Conservation (phyloP, 306 rosid genomes). For the Cucumis cinereus region DNA sequence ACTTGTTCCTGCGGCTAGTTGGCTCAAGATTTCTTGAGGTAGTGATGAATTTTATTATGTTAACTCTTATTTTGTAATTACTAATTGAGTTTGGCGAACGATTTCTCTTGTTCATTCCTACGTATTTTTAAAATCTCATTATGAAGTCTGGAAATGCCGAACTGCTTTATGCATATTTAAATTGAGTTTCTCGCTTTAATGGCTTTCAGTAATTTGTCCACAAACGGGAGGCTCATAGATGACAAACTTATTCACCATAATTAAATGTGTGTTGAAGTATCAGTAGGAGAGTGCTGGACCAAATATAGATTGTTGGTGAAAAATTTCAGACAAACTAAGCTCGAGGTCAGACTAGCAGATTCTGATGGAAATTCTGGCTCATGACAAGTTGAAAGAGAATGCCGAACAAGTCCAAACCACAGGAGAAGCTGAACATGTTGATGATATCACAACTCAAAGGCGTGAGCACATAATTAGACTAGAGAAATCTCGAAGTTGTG, state of each 20-base stretch:
- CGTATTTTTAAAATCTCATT: too few species aligned
- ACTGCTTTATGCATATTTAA: neutral
- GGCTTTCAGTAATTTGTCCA: conserved; percentile 48
- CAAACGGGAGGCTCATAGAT: conserved; percentile 39
- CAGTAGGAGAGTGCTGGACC: conserved; percentile 51
- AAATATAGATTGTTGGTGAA: conserved; percentile 41
- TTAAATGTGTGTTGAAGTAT: conserved; percentile 46
- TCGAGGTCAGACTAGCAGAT: conserved; percentile 60
- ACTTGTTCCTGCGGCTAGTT: conserved; percentile 47
- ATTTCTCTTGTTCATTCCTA: neutral
- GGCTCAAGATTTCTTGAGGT: conserved; percentile 56
- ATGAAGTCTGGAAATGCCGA: neutral
- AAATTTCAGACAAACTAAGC: conserved; percentile 50
- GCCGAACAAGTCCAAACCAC: conserved; percentile 65
- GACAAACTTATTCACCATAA: conserved; percentile 35
- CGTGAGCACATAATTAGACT: conserved; percentile 46
- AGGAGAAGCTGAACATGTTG: conserved; percentile 67
- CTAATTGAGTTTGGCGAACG: neutral
- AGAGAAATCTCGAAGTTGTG: conserved; percentile 54
- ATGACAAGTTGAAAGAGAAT: conserved; percentile 72
- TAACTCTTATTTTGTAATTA: neutral
- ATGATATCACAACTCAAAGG: conserved; percentile 48
- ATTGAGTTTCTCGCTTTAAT: neutral
- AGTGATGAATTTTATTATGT: neutral
- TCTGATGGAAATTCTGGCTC: conserved; percentile 86